Evolutionary conservation across 2,329 filamentous ascomycete genomes (phyloP).

Genomic region (Ceratocystis eucalypticola): DNA sequence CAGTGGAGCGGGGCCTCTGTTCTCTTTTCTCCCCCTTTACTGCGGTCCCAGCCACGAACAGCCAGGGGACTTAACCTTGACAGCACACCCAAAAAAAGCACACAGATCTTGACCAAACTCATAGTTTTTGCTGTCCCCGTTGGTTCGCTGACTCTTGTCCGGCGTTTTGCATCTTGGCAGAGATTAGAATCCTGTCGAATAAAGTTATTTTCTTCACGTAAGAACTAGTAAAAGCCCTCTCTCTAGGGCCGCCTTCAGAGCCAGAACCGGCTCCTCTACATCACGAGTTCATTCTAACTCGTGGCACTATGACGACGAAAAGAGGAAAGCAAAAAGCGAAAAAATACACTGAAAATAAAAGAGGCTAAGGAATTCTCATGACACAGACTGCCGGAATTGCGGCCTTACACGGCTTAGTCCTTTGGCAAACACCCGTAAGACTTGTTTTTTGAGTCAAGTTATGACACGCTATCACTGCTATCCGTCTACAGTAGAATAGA

Average conservation of each 20-base stretch:
- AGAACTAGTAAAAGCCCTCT: not conserved
- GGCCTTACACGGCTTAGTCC: not conserved
- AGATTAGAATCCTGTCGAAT: not conserved
- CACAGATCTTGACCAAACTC: not conserved
- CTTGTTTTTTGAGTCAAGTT: not conserved
- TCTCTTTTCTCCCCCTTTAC: not conserved
- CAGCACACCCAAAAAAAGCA: not conserved
- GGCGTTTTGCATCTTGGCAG: not conserved
- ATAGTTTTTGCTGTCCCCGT: not conserved
- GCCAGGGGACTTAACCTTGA: not conserved
- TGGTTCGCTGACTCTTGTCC: not conserved
- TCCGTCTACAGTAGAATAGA: too few relatives aligned
- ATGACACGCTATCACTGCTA: too few relatives aligned
- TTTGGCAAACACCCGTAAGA: not conserved
- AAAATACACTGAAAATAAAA: not conserved
- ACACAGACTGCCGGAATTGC: not conserved
- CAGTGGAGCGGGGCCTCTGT: not conserved
- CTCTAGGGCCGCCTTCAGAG: not conserved
- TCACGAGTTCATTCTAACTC: not conserved
- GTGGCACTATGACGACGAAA: not conserved
- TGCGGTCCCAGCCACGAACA: not conserved
- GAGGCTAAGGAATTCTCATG: not conserved
- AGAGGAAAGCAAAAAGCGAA: not conserved
- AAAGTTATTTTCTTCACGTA: not conserved
- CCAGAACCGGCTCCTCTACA: not conserved